Evolutionary conservation across 2,329 filamentous ascomycete genomes (phyloP).

Genomic region (Diplodia corticola): DNA sequence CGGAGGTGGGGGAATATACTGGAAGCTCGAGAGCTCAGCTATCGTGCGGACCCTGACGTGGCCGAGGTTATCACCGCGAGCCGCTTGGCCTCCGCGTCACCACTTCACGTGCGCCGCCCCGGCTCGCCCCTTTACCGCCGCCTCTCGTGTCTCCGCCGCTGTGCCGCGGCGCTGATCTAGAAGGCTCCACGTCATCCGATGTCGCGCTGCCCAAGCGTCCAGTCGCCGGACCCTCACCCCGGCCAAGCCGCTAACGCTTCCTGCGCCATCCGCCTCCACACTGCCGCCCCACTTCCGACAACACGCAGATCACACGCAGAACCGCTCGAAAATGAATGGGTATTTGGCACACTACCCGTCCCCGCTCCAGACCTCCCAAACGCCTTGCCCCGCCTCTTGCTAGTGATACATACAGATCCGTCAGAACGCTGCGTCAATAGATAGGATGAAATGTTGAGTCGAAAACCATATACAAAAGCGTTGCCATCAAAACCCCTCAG

Average conservation of each 20-base stretch:
- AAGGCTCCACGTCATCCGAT: background rate
- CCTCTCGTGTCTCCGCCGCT: background rate
- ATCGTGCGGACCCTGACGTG: slow-evolving; percentile 2
- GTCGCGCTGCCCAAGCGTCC: background rate
- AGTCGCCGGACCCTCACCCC: background rate
- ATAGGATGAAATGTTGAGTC: background rate
- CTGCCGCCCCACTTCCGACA: background rate
- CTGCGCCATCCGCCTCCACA: background rate
- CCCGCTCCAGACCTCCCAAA: background rate
- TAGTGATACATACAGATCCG: background rate
- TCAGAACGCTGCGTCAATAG: background rate
- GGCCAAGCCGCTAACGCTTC: background rate
- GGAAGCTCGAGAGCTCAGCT: slow-evolving; percentile 6
- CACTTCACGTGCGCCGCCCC: background rate
- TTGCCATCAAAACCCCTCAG: slow-evolving; percentile 34
- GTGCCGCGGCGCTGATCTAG: background rate
- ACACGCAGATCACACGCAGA: background rate
- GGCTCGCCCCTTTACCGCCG: background rate
- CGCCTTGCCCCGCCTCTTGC: background rate
- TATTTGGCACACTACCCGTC: slow-evolving; percentile 4
- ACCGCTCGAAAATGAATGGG: background rate
- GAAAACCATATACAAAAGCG: background rate
- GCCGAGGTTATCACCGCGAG: background rate
- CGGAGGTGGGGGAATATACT: slow-evolving; percentile 16
- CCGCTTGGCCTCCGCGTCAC: background rate